A percentile compares a stretch with the other conserved stretches of the same genome.
Evolutionary conservation across 1,284 basidiomycete species (phyloP).

Genomic region (Ustilago hordei): DNA sequence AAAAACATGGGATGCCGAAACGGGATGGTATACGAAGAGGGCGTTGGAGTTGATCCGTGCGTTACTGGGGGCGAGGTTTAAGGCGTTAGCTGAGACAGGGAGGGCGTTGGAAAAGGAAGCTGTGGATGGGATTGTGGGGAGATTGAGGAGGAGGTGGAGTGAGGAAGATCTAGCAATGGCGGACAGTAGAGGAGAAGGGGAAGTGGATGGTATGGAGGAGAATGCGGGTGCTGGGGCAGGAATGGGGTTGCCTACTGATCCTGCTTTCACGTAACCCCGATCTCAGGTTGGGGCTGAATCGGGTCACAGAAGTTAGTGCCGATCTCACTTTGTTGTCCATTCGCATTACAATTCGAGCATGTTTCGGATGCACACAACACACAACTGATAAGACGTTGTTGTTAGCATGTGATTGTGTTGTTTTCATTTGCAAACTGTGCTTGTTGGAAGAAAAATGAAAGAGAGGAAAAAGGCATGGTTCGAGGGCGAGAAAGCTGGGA

Average conservation of each 20-base stretch:
- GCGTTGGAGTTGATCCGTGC: conserved; percentile 55
- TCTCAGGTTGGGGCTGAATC: not conserved
- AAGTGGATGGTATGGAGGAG: not conserved
- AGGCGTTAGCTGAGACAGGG: conserved; percentile 31
- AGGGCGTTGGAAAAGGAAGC: conserved; percentile 7
- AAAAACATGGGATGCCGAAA: conserved; percentile 24
- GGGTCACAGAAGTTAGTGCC: no score
- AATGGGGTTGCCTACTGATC: not conserved
- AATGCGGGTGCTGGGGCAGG: not conserved
- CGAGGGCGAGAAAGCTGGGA: conserved; percentile 14
- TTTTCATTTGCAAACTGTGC: conserved; percentile 2
- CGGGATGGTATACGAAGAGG: conserved; percentile 57
- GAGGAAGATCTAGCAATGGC: conserved; percentile 32
- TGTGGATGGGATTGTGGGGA: conserved; percentile 14
- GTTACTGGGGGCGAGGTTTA: conserved; percentile 44
- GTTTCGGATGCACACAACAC: not conserved
- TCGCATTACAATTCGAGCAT: not conserved
- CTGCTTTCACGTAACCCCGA: conserved; percentile 2
- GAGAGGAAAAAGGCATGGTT: not conserved
- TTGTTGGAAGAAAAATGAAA: not conserved
- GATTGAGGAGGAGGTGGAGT: conserved; percentile 19
- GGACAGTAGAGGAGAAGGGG: not conserved
- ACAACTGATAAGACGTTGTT: not conserved
- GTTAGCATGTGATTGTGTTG: not conserved
- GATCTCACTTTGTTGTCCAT: not conserved